Conservation (phyloP, 2,329 filamentous ascomycete genomes). For the Alternaria hordeiaustralica region DNA sequence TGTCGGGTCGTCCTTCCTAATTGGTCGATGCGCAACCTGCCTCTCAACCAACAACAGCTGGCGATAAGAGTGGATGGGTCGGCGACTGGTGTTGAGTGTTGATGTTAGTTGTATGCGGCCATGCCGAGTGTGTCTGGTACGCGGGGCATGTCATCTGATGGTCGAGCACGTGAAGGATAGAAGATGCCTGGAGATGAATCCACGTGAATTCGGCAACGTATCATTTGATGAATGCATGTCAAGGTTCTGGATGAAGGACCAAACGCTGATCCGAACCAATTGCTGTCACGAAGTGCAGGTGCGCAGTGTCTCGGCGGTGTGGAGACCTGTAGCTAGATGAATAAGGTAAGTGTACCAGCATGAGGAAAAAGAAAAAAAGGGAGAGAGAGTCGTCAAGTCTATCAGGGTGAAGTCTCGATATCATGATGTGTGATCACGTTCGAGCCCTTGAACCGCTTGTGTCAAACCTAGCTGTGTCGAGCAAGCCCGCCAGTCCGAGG, state of each 20-base stretch:
- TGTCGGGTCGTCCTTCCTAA: conserved; percentile 27
- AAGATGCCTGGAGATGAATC: conserved; percentile 30
- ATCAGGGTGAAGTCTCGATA: conserved; percentile 44
- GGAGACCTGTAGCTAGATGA: conserved; percentile 23
- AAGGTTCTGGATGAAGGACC: conserved; percentile 30
- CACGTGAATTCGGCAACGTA: conserved; percentile 29
- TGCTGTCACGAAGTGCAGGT: conserved; percentile 26
- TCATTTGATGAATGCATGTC: conserved; percentile 27
- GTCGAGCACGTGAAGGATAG: conserved; percentile 24
- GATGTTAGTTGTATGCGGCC: conserved; percentile 21
- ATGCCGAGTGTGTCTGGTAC: conserved; percentile 13
- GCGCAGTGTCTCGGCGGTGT: neutral
- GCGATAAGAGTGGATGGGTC: conserved; percentile 31
- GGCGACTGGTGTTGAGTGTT: conserved; percentile 33
- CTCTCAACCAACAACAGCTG: conserved; percentile 40
- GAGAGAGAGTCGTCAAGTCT: conserved; percentile 19
- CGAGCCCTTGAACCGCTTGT: conserved; percentile 44
- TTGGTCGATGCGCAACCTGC: conserved; percentile 28
- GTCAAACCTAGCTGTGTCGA: conserved; percentile 40
- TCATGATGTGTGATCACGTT: conserved; percentile 50
- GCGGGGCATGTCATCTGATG: conserved; percentile 16
- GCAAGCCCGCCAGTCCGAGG: conserved; percentile 28
- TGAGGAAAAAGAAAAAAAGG: conserved; percentile 7
- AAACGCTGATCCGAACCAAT: conserved; percentile 30
- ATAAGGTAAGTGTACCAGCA: conserved; percentile 23